Evolutionary conservation across 257 asterid species (phyloP), one percentile per base, ranked within the genome.

Genomic region (Plectranthus barbatus): DNA sequence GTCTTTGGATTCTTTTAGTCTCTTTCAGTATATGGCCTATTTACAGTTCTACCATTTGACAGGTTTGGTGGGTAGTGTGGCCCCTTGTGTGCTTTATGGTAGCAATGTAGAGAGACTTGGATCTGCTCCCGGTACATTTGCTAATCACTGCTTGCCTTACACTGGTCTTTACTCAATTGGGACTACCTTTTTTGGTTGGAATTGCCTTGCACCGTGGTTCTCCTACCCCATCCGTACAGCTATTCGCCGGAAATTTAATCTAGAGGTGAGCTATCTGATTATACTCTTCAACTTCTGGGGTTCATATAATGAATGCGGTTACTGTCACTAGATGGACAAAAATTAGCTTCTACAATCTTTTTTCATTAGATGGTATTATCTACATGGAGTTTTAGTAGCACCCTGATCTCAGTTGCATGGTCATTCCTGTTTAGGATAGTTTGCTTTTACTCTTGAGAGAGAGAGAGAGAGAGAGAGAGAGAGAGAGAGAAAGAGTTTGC

Each of bases 31-130:
- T 56, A n/a, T 15, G 67, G 44, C 7, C n/a, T 26, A 39, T 10
- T 67, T 59, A 76, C 52, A 23, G n/a, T 31, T 39, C 19, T 63
- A 59, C 62, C 31, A 29, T 15, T 56, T 74, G 68, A 66, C 84
- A 93, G 99, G 99, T 70, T 67, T 93, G 76, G 65, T 93, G 60
- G 99, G 99, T 58, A 79, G 90, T 54, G 54, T 84, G 39, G 95
- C 87, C 15, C 99, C 99, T 39, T 93, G 99, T 68, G 90, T 93
- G 77, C 97, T 90, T 40, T 85, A 89, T 53, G 99, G 96, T 67
- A 75, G 83, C 83, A 93, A 79, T 70, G 93, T 68, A 0, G 99
- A 93, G 78, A 85, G 99, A 66, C 83, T 93, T 66, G 90, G 86
- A 55, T 74, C 88, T 18, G 61, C 77, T 50, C 87, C 92, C 11